phyloP scores from a whole-genome alignment of 2,329 filamentous ascomycete species.

The Fusarium fujikuroi region DNA sequence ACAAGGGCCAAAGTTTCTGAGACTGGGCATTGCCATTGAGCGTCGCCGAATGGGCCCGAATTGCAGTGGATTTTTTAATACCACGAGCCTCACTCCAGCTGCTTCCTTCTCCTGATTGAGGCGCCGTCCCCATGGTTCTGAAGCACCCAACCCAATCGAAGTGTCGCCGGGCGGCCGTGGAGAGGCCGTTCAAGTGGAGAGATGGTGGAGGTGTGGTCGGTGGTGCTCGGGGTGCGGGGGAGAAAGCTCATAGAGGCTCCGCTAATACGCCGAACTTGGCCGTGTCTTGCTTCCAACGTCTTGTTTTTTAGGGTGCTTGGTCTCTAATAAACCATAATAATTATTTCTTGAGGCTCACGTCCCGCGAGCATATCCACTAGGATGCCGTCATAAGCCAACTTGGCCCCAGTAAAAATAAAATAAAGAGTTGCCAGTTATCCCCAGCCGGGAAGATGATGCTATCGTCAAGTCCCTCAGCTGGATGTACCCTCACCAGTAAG shows the following conservation, averaged over 20 bases:
- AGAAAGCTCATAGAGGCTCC: slow-evolving; percentile 38
- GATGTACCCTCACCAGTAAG: slow-evolving; percentile 15
- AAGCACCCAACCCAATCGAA: slow-evolving; percentile 31
- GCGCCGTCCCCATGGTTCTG: slow-evolving; percentile 23
- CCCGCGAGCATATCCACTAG: slow-evolving; percentile 16
- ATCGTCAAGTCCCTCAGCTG: slow-evolving; percentile 16
- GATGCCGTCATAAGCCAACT: slow-evolving; percentile 33
- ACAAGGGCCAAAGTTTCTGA: slow-evolving; percentile 5
- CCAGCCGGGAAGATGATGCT: slow-evolving; percentile 17
- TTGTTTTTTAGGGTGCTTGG: slow-evolving; percentile 5
- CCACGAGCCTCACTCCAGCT: slow-evolving; percentile 29
- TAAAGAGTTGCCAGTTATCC: not conserved
- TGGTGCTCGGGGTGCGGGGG: slow-evolving; percentile 42
- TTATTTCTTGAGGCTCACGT: slow-evolving; percentile 17
- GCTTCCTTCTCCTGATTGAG: slow-evolving; percentile 25
- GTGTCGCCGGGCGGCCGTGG: slow-evolving; percentile 35
- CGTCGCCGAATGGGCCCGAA: slow-evolving; percentile 30
- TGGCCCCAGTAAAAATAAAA: slow-evolving; percentile 7
- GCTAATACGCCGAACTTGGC: slow-evolving; percentile 45
- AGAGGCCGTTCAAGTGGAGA: slow-evolving; percentile 37
- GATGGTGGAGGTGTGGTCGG: slow-evolving; percentile 32
- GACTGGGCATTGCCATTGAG: slow-evolving; percentile 14
- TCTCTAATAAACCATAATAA: not conserved
- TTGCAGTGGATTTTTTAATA: slow-evolving; percentile 29
- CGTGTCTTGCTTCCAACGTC: slow-evolving; percentile 29